Base-by-base conservation (phyloP, 768 basidiomycete species). In the Pleurotus djamor region DNA sequence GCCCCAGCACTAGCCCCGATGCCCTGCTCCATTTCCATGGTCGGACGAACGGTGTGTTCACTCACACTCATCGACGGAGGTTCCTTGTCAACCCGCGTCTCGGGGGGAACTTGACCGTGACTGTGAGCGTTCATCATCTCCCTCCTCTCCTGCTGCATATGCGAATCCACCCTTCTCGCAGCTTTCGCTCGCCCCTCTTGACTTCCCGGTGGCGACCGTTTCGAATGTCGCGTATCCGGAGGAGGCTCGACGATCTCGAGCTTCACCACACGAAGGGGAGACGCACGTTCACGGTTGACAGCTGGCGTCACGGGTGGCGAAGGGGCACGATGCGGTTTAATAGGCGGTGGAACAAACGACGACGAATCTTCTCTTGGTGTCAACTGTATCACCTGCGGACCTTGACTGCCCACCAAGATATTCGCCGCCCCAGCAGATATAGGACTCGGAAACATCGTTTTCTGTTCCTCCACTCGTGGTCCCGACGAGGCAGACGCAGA, bases 151-250 rank as follows among this genome's bases (percentile, higher is more conserved):
- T 41, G 54, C 54, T 17, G 21, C 17, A 44, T 13, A n/a, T 56
- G 54, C 4, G 54, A 10, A 56, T 79, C 81, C 17, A 74, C 72
- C 64, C 79, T 82, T 58, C 77, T 70, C 6, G 77, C 75, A 28
- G 79, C 78, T 57, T 77, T 79, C 21, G 78, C 78, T 56, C 80
- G 69, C 16, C 80, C 80, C 36, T 70, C 68, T 48, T 74, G 71
- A 61, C 80, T 81, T n/a, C 80, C 80, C 2, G 81, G 81, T 54
- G 82, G 79, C 37, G 79, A 77, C n/a, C 82, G 67, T 60, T 77
- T 69, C n/a, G 57, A 34, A 34, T 49, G 57, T 17, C 45, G 43
- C 21, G 48, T 47, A n/a, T 48, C 57, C 3, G 36, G 28, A 9
- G 41, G 54, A n/a, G n/a, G 12, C 33, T 56, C 54, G 17, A 56